Evolutionary conservation across 192 early-diverging fungal species (phyloP), one percentile per base, ranked within the genome.

Genomic region (Coemansia sp.): DNA sequence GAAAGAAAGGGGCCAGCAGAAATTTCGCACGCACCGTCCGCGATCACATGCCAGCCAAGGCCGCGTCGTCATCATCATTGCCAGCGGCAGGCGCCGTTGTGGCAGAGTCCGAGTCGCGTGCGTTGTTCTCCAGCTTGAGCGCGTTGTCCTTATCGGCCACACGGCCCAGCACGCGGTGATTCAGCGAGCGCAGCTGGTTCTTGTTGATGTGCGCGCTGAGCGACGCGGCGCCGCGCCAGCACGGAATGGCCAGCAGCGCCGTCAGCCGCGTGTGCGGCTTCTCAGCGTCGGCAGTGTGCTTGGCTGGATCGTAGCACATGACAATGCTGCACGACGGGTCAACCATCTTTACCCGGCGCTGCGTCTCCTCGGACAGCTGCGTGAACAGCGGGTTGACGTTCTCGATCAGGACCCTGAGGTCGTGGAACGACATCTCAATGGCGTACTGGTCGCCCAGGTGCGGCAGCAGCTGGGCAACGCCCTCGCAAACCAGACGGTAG

Each of bases 121-220:
- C 32, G 67, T 76, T 76, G 66, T 76, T 76, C 20, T 41, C 58
- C 30, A 76, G 38, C 51, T 62, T 56, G 26, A 50, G 32, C 19
- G 28, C 52, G 6, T 46, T 25, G 52, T 58, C 58, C 22, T 58
- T 35, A 52, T 69, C 43, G 6, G 68, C 62, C 8, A 50, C 32
- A 29, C 53, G 62, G 48, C 78, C 78, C 19, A 80, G 73, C 6
- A 80, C 65, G 36, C 78, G 72, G 45, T 61, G 65, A 57, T 67
- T 65, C 68, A 80, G 56, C 49, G 78, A 85, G 60, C 74, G 56
- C 39, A 84, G 80, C 67, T 90, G 87, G 56, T 82, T 80, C 57
- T 89, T 89, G 74, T 85, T 83, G 57, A 90, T 52, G 50, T 88
- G 76, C 45, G 89, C 68, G 60, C 86, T 89, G 26, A 89, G 70